These are phyloP conservation scores for Alternaria brassicicola DNA, from an alignment of 2,329 filamentous ascomycete genomes.

Conservation along the genomic window DNA sequence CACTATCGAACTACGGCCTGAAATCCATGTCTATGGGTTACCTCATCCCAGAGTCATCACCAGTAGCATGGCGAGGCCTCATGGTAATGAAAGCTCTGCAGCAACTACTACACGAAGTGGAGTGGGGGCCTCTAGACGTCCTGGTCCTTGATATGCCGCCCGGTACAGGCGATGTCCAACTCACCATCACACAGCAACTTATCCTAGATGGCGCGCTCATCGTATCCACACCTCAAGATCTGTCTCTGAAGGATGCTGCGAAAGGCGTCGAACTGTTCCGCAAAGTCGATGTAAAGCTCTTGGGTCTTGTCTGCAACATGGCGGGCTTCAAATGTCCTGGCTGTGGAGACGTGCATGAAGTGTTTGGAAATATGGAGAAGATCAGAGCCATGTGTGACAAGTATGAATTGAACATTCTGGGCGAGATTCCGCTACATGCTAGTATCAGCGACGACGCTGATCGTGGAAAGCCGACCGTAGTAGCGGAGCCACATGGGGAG, in stretches of 20 bases:
- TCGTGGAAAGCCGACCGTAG: constrained; percentile 85
- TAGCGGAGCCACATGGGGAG: constrained; percentile 78
- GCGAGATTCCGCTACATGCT: constrained; percentile 86
- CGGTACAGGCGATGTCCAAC: constrained; percentile 92
- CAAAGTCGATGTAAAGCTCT: constrained; percentile 76
- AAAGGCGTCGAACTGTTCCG: constrained; percentile 93
- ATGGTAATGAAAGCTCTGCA: constrained; percentile 99
- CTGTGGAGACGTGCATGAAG: constrained; percentile 57
- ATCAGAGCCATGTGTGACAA: constrained; percentile 80
- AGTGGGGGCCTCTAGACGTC: constrained; percentile 88
- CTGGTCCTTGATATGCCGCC: constrained; percentile 91
- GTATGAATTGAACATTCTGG: constrained; percentile 78
- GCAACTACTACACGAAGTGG: constrained; percentile 91
- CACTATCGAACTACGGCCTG: constrained; percentile 90
- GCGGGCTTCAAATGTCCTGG: constrained; percentile 47
- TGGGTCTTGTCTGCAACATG: constrained; percentile 74
- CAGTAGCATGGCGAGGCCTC: constrained; percentile 91
- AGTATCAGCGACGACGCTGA: constrained; percentile 88
- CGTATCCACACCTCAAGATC: constrained; percentile 90
- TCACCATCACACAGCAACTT: constrained; percentile 96
- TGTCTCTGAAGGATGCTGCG: constrained; percentile 88
- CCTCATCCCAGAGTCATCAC: constrained; percentile 76
- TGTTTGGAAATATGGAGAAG: constrained; percentile 66
- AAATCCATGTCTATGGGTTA: constrained; percentile 99
- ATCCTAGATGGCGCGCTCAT: constrained; percentile 86